phyloP scores from a whole-genome alignment of 2,329 filamentous ascomycete species.

The Colletotrichum shisoi region DNA sequence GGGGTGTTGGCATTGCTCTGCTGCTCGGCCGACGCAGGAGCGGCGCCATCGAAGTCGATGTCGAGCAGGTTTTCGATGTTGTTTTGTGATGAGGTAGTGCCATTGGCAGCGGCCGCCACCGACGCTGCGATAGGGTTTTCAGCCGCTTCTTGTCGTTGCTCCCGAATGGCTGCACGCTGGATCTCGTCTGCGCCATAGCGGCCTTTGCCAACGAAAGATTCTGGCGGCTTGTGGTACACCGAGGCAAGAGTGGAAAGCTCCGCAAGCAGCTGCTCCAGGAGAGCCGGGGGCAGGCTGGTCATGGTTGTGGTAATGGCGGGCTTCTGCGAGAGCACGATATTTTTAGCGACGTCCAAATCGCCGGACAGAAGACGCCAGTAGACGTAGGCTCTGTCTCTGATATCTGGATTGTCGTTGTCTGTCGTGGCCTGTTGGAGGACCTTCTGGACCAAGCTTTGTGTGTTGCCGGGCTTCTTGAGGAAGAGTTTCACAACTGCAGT shows the following conservation, averaged over 20 bases:
- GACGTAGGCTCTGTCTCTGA: conserved; percentile 94
- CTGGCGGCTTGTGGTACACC: conserved; percentile 97
- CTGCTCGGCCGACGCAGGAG: conserved; percentile 82
- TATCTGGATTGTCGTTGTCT: conserved; percentile 97
- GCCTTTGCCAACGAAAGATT: conserved; percentile 97
- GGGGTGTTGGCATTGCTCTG: conserved; percentile 67
- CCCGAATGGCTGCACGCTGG: conserved; percentile 93
- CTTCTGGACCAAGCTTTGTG: conserved; percentile 90
- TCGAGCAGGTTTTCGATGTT: conserved; percentile 96
- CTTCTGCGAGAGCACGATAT: conserved; percentile 90
- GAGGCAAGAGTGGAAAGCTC: conserved; percentile 95
- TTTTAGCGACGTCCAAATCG: conserved; percentile 86
- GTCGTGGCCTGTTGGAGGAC: conserved; percentile 91
- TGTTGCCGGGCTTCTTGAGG: conserved; percentile 92
- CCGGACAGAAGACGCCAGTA: conserved; percentile 97
- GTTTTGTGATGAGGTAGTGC: conserved; percentile 64
- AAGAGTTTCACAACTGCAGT: conserved; percentile 98
- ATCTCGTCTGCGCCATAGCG: conserved; percentile 93
- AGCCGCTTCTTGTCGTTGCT: conserved; percentile 88
- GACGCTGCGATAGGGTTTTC: conserved; percentile 95
- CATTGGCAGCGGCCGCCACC: conserved; percentile 70
- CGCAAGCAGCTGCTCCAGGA: conserved; percentile 87
- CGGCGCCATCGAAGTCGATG: conserved; percentile 93
- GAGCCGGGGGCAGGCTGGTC: conserved; percentile 79
- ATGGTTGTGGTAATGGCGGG: conserved; percentile 95